These are phyloP conservation scores for Cryphonectria carpinicola DNA, from an alignment of 2,329 filamentous ascomycete genomes.

Conservation along the genomic window DNA sequence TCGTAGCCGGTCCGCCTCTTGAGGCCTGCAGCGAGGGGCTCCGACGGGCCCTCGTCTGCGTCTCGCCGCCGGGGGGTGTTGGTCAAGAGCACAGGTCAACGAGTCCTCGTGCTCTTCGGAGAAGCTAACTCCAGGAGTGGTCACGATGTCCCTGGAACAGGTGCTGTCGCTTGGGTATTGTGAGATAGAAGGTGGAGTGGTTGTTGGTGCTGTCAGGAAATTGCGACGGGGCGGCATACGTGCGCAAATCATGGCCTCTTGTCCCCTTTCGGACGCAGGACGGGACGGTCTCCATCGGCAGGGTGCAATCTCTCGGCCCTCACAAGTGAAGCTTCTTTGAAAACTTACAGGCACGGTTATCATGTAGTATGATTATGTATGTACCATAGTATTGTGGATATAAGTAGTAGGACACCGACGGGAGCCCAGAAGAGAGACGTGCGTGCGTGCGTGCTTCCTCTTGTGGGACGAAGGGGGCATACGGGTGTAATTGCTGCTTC, in stretches of 20 bases:
- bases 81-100: neutral
- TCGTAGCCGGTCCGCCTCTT: neutral
- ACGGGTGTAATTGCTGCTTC: neutral
- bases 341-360: neutral
- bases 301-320: neutral
- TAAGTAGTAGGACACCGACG: neutral
- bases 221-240: slow-evolving; percentile 22
- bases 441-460: neutral
- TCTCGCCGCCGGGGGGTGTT: neutral
- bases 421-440: neutral
- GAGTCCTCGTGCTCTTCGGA: neutral
- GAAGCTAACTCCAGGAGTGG: neutral
- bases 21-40: neutral
- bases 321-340: slow-evolving; percentile 1
- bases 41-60: neutral
- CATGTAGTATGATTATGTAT: neutral
- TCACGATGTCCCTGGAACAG: slow-evolving; percentile 8
- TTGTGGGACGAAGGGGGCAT: slow-evolving; percentile 2
- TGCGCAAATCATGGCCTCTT: slow-evolving; percentile 15
- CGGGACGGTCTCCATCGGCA: neutral
- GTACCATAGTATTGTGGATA: neutral
- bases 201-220: slow-evolving; percentile 17
- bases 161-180: slow-evolving; percentile 1
- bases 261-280: neutral
- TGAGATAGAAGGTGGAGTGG: slow-evolving; percentile 18